These are phyloP conservation scores for Apiotrichum gracile DNA, from an alignment of 1,284 basidiomycete species.

Conservation along the genomic window DNA sequence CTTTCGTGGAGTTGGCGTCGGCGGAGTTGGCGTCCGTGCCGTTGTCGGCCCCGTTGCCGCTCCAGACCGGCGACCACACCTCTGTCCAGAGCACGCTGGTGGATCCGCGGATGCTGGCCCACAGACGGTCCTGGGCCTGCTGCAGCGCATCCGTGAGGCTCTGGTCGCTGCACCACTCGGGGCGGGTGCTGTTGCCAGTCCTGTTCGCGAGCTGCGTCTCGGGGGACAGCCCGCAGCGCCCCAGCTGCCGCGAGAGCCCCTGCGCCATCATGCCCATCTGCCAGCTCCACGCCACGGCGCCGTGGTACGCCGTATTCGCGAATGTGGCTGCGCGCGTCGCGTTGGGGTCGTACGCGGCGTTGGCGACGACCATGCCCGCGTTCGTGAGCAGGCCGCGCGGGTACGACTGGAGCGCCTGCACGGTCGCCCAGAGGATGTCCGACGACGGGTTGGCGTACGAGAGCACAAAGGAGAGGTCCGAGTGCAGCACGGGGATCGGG, in stretches of 20 bases:
- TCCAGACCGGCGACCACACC: conserved; percentile 35
- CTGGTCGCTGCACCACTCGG: conserved; percentile 48
- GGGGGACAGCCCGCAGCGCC: conserved; percentile 32
- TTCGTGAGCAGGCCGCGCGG: conserved; percentile 39
- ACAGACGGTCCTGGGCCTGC: conserved; percentile 45
- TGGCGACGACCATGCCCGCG: conserved; percentile 48
- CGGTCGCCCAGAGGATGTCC: conserved; percentile 40
- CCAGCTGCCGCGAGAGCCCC: conserved; percentile 47
- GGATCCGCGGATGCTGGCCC: conserved; percentile 48
- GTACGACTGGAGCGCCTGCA: conserved; percentile 49
- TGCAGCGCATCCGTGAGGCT: conserved; percentile 35
- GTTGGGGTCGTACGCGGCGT: conserved; percentile 49
- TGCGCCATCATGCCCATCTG: conserved; percentile 51
- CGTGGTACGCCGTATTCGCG: conserved; percentile 49
- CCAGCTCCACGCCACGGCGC: conserved; percentile 50
- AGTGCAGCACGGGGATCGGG: conserved; percentile 46
- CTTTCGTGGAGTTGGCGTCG: not conserved
- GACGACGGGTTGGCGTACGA: conserved; percentile 45
- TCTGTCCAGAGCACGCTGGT: conserved; percentile 36
- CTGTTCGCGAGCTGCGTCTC: conserved; percentile 12
- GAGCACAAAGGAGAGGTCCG: conserved; percentile 49
- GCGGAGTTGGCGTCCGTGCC: not conserved
- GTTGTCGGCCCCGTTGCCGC: not conserved
- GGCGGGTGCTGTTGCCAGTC: conserved; percentile 5
- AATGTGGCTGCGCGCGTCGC: conserved; percentile 43